Conservation (phyloP, 257 asterid genomes). For the Przewalskia tangutica region DNA sequence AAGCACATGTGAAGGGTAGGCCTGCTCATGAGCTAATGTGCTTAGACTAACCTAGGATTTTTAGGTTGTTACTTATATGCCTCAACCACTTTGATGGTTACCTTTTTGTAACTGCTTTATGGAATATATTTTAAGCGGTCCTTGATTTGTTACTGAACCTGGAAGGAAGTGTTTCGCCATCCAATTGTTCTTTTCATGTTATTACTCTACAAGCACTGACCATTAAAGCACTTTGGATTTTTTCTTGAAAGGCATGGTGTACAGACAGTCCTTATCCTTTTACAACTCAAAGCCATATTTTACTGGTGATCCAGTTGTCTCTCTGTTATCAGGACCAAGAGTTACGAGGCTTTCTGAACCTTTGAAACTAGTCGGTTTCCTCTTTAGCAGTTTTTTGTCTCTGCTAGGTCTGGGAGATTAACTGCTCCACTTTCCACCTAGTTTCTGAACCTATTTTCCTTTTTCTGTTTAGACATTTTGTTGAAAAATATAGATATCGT, state of each 20-base stretch:
- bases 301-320: neutral
- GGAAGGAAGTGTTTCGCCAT: neutral
- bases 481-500: neutral
- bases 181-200: neutral
- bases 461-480: neutral
- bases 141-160: neutral
- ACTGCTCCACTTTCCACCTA: neutral
- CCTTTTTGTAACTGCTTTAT: neutral
- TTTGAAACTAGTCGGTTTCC: neutral
- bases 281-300: neutral
- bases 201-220: neutral
- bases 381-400: neutral
- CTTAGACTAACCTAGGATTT: neutral
- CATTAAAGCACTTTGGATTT: neutral
- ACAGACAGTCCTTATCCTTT: neutral
- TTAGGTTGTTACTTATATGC: neutral
- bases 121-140: neutral
- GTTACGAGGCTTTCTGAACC: neutral
- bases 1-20: neutral
- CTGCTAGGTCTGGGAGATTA: neutral
- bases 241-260: neutral
- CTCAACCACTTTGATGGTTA: neutral
- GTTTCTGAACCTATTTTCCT: neutral
- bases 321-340: neutral
- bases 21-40: neutral